Evolutionary conservation across 805 yeast genomes (phyloP).

Genomic region (Lipomyces kockii): DNA sequence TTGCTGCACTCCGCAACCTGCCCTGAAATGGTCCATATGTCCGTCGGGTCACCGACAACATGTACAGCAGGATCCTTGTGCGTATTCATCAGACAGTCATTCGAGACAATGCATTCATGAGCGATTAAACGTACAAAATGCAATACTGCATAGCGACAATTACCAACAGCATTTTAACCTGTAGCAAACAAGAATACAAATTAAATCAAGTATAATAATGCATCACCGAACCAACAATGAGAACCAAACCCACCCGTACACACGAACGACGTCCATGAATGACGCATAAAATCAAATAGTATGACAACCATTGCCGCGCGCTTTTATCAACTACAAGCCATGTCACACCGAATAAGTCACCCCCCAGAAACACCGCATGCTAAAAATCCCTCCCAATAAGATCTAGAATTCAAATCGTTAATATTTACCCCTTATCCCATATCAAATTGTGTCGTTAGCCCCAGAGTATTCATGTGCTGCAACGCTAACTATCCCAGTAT

Average conservation of each 20-base stretch:
- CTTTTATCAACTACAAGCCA: neutral
- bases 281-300: neutral
- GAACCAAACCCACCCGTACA: neutral
- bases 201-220: neutral
- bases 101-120: neutral
- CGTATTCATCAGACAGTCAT: neutral
- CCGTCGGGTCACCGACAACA: no score
- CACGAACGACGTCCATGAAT: neutral
- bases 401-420: no score
- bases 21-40: no score
- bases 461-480: no score
- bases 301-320: neutral
- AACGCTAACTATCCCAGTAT: no score
- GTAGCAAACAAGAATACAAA: neutral
- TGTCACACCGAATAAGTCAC: neutral
- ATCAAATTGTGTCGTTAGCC: no score
- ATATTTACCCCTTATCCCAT: no score
- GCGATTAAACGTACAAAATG: neutral
- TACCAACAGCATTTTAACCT: neutral
- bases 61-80: no score
- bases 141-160: neutral
- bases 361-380: neutral
- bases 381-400: neutral
- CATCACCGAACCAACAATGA: neutral
- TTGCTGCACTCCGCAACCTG: no score